Base-by-base conservation (phyloP, 192 early-diverging fungal genomes). In the Umbelopsis isabellina region DNA sequence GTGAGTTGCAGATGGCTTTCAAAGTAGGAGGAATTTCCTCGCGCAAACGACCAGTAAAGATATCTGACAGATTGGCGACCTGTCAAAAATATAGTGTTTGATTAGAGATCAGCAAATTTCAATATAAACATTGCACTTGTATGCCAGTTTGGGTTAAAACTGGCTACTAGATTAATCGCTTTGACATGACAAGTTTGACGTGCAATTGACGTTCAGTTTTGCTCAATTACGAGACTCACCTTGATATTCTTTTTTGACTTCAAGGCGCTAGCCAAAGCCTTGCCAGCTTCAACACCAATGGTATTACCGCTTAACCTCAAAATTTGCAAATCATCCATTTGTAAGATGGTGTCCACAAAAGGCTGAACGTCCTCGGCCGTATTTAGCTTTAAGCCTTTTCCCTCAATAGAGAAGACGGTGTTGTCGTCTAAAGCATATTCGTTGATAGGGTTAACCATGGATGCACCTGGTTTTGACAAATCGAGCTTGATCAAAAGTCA, bases 11-110 rank as follows among this genome's bases (percentile, higher is more conserved):
- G 25, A 99, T 82, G 21, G 91, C 91, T 58, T 91, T 90, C 23
- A 98, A 76, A 48, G 90, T 88, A 46, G 84, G 82, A 58, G 94
- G 94, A 72, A 99, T 95, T 76, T 97, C 95, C 65, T 91, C 88
- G 73, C 91, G 87, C 46, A 98, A 84, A 47, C 97, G 91, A 30
- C 95, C 89, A 22, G 97, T 99, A 75, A 97, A 99, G 58, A 96
- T 96, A 75, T 99, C 97, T 66, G 90, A 88, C 44, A 96, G 84
- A 46, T 91, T 91, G 44, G 92, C 93, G 45, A 91, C 76, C 94
- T 95, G 80, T 41, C 15, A 55, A 49, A 16, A 66, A 27, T 25
- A 78, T 49, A 21, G 48, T 20, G 37, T 10, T 4, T 6, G 37
- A 41, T 41, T 41, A 49, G 20, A 49, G 48, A 49, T 16, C 48